Base-by-base conservation (phyloP, 352 stramenopile genomes). In the Phytopythium aichiense region DNA sequence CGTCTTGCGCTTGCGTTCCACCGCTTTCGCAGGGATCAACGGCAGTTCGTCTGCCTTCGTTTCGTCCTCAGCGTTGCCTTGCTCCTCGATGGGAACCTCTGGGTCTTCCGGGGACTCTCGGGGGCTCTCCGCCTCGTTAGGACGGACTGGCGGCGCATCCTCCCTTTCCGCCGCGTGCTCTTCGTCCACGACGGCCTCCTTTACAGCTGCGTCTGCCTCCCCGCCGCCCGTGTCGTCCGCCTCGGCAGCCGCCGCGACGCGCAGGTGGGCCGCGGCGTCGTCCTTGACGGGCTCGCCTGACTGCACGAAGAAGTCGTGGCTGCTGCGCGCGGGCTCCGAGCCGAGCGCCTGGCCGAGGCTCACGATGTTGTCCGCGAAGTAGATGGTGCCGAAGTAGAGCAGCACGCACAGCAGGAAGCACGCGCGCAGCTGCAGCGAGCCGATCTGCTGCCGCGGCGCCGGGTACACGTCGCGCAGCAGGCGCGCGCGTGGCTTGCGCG, bases 381-480 rank as follows among this genome's bases (percentile, higher is more conserved):
- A 78, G 57, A 86, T 78, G 30, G 71, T 68, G 1, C 60, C 65
- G 12, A 81, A 79, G 58, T 86, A 86, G 28, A 86, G 23, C 40
- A 77, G 58, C 49, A 86, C 72, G 50, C 77, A 86, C n/a, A 83
- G 52, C 40, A 74, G 18, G 43, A 86, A 86, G 63, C 77, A 86
- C 43, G 66, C 48, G n/a, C 77, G 74, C 35, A 86, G 56, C 54
- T 86, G 77, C 48, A 76, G 62, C 22, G 71, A 78, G 55, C 71
- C 73, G 59, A 78, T 78, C 40, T 60, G 55, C 40, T 43, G 55
- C 16, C 23, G 35, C 33, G 33, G 53, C 35, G 20, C 31, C 22
- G 53, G 33, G 31, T n/a, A 33, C 53, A 33, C 53, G 31, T 25
- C 52, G 52, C 33, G 52, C 31, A 30, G 20, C 31, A 46, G 37